Percentiles rank a stretch among this genome's conserved stretches.
Evolutionary conservation across 202 grass and related monocot species (phyloP).

Genomic region (Cymbopogon flexuosus): DNA sequence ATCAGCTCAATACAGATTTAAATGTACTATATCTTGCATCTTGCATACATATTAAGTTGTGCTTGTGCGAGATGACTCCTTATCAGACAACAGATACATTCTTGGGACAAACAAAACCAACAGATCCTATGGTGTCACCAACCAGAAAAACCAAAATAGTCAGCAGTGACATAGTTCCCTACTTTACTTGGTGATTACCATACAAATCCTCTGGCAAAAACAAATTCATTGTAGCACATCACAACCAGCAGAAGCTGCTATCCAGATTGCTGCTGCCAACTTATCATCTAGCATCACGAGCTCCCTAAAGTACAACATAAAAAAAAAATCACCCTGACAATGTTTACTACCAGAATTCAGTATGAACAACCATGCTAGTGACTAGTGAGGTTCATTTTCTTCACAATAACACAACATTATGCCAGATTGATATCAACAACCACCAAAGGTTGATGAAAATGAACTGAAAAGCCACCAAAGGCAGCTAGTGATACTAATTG

Average conservation of each 20-base stretch:
- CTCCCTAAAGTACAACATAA: background rate
- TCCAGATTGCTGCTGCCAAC: background rate
- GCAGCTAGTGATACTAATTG: background rate
- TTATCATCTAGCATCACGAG: background rate
- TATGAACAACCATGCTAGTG: background rate
- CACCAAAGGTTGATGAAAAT: background rate
- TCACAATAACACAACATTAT: background rate
- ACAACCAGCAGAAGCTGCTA: background rate
- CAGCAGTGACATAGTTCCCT: background rate
- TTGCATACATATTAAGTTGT: background rate
- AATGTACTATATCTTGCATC: too few relatives aligned
- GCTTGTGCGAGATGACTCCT: background rate
- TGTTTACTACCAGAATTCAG: background rate
- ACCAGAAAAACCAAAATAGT: too few relatives aligned
- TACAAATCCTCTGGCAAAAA: background rate
- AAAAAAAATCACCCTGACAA: too few relatives aligned
- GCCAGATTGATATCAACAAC: background rate
- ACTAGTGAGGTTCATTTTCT: too few relatives aligned
- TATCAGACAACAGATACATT: background rate
- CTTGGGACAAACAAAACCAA: too few relatives aligned
- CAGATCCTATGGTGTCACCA: too few relatives aligned
- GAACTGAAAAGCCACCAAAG: background rate
- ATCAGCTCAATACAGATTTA: background rate
- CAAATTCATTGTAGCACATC: too few relatives aligned
- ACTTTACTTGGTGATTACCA: background rate